A percentile compares a stretch with the other conserved stretches of the same genome.
Conservation (phyloP, 2,329 filamentous ascomycete genomes). For the Beauveria rudraprayagi region DNA sequence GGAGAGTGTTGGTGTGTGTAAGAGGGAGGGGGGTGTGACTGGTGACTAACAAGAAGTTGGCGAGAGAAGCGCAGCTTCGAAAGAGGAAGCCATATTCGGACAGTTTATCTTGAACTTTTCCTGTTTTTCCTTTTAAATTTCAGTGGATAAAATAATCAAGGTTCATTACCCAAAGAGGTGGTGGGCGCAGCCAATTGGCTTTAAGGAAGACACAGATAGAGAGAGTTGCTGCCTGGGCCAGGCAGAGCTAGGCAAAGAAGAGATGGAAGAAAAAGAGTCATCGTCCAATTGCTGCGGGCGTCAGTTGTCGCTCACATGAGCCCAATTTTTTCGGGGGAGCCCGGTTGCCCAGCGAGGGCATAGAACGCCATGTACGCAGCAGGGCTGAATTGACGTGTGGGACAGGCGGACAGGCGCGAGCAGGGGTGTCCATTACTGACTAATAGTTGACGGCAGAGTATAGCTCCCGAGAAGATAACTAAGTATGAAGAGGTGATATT, state of each 20-base stretch:
- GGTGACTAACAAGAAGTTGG: conserved; percentile 1
- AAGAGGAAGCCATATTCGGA: background rate
- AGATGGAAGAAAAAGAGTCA: background rate
- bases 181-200: background rate
- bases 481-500: too few relatives aligned
- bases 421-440: background rate
- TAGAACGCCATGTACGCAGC: background rate
- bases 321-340: background rate
- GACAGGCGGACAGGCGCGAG: conserved; percentile 5
- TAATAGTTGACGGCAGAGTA: too few relatives aligned
- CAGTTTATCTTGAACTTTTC: background rate
- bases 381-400: conserved; percentile 8
- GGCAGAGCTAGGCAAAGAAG: background rate
- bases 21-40: background rate
- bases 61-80: background rate
- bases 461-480: background rate
- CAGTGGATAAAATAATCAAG: too few relatives aligned
- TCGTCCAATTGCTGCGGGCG: background rate
- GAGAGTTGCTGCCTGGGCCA: background rate
- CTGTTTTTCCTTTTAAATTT: background rate
- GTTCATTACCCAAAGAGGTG: too few relatives aligned
- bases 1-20: background rate
- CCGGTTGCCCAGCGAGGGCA: too few relatives aligned
- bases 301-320: background rate
- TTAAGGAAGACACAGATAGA: background rate